Conservation (phyloP, 495 filamentous ascomycete species). For the Pseudevernia furfuracea region DNA sequence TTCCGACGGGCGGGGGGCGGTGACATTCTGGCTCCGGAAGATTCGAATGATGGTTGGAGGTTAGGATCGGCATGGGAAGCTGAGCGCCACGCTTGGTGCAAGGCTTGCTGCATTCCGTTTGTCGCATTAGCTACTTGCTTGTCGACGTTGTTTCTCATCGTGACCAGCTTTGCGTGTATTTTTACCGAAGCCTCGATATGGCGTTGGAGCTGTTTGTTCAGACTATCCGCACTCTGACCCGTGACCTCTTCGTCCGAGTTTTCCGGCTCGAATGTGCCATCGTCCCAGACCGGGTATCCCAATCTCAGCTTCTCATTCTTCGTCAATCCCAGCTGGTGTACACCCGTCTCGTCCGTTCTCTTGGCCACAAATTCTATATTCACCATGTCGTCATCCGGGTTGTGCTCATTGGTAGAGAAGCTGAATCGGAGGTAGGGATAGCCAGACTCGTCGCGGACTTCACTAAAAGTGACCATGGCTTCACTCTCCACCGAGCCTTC, state of each 20-base stretch:
- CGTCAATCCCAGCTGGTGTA: conserved; percentile 16
- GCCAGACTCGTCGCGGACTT: conserved; percentile 22
- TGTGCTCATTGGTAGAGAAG: conserved; percentile 21
- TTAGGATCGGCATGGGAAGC: conserved; percentile 6
- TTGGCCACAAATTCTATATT: conserved; percentile 28
- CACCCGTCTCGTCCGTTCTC: conserved; percentile 22
- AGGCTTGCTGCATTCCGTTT: conserved; percentile 16
- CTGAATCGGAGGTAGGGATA: conserved; percentile 24
- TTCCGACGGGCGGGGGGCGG: conserved; percentile 7
- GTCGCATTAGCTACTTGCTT: conserved; percentile 17
- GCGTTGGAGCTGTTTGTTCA: conserved; percentile 16
- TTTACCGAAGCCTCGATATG: conserved; percentile 19
- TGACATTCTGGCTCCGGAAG: background rate
- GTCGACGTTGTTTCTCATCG: conserved; percentile 12
- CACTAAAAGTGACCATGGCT: conserved; percentile 20
- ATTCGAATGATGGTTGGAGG: conserved; percentile 1
- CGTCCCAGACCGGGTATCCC: conserved; percentile 21
- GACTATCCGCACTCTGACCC: conserved; percentile 2
- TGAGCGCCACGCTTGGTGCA: conserved; percentile 15
- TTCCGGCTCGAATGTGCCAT: conserved; percentile 20
- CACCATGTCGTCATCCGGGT: conserved; percentile 21
- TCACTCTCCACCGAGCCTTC: conserved; percentile 21
- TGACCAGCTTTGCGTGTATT: conserved; percentile 13
- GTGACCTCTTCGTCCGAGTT: conserved; percentile 12
- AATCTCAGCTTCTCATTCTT: conserved; percentile 25